Evolutionary conservation across 192 early-diverging fungal genomes (phyloP).

Genomic region (Linnemannia hyalina): DNA sequence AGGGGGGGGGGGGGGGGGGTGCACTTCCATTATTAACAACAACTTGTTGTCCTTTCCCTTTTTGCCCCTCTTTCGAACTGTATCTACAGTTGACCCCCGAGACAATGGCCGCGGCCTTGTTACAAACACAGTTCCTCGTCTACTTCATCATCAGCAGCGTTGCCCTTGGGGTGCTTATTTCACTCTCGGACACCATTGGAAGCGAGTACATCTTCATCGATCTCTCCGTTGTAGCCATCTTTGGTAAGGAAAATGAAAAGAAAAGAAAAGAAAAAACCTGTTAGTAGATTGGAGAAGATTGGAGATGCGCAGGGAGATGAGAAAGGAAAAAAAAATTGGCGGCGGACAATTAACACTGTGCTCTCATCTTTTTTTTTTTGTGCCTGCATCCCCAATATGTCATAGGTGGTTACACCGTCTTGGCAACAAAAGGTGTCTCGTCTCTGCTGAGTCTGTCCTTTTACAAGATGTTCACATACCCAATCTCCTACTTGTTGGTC

Average conservation of each 20-base stretch:
- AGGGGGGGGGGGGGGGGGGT: background rate
- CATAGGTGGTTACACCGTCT: constrained; percentile 78
- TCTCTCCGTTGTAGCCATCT: constrained; percentile 74
- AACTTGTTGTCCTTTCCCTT: constrained; percentile 13
- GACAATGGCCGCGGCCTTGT: constrained; percentile 63
- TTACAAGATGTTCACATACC: constrained; percentile 73
- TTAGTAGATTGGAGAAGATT: background rate
- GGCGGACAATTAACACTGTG: constrained; percentile 2
- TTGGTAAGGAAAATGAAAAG: constrained; percentile 61
- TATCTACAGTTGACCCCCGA: constrained; percentile 63
- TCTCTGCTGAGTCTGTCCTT: constrained; percentile 74
- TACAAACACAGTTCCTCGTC: constrained; percentile 64
- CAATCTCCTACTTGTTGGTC: constrained; percentile 73
- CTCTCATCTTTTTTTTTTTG: constrained; percentile 10
- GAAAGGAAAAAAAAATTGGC: background rate
- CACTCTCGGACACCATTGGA: constrained; percentile 64
- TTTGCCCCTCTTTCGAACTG: constrained; percentile 9
- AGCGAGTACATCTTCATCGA: constrained; percentile 72
- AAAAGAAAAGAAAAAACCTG: background rate
- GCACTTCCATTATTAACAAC: background rate
- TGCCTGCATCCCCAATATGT: background rate
- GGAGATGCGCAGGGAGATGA: background rate
- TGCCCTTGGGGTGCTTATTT: constrained; percentile 48
- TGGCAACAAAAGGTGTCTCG: constrained; percentile 78
- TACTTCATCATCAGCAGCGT: constrained; percentile 64